Evolutionary conservation across 352 stramenopile species (phyloP).

Genomic region (Pythium chondricola): DNA sequence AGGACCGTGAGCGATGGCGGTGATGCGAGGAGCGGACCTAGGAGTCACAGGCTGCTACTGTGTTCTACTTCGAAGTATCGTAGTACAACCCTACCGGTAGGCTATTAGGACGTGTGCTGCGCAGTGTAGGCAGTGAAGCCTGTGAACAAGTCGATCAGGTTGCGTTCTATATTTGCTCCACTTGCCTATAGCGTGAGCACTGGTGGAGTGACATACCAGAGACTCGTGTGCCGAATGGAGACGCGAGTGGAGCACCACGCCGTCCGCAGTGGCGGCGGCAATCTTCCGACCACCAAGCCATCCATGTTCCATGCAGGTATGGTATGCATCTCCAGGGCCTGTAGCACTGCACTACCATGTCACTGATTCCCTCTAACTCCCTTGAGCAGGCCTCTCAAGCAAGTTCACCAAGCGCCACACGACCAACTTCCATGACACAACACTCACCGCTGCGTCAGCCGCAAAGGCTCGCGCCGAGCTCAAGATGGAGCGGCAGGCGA

Average conservation of each 20-base stretch:
- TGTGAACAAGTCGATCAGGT: no score
- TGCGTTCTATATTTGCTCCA: no score
- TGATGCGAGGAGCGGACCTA: no score
- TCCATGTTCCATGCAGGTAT: conserved; percentile 24
- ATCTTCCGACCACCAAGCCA: conserved; percentile 15
- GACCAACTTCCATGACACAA: conserved; percentile 70
- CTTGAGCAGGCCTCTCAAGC: conserved; percentile 53
- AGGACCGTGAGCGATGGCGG: no score
- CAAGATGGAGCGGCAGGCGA: conserved; percentile 55
- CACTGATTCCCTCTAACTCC: background rate
- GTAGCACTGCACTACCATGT: background rate
- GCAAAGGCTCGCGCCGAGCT: conserved; percentile 57
- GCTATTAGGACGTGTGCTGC: no score
- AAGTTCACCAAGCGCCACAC: conserved; percentile 78
- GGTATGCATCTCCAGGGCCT: background rate
- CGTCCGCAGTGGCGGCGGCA: background rate
- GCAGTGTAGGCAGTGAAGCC: no score
- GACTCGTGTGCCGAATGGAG: conserved; percentile 17
- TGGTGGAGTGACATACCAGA: no score
- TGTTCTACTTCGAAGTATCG: no score
- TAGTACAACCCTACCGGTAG: no score
- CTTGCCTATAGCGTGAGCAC: no score
- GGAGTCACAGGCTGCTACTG: no score
- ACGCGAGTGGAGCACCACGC: conserved; percentile 11
- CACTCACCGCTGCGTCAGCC: conserved; percentile 56